A percentile compares a stretch with the other conserved stretches of the same genome.
These are phyloP conservation scores for Citrus cavaleriei DNA, from an alignment of 345 rosid species.

Conservation along the genomic window DNA sequence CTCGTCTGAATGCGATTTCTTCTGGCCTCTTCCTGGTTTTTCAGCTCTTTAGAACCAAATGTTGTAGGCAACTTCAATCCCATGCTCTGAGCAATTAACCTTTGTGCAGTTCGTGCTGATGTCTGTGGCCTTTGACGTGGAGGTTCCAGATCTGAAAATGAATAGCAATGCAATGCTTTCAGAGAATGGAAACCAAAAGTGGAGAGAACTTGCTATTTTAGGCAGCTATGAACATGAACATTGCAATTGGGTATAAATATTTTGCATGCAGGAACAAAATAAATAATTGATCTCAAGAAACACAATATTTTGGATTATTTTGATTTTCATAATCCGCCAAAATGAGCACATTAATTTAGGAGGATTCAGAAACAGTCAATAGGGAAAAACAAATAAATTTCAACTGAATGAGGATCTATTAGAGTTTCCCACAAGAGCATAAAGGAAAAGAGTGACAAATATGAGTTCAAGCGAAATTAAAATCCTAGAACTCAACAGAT, in stretches of 20 bases:
- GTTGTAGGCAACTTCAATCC: conserved; percentile 70
- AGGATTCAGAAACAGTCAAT: not conserved
- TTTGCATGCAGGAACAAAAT: not conserved
- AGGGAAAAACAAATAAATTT: not conserved
- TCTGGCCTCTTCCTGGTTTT: conserved; percentile 84
- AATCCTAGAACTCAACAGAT: not conserved
- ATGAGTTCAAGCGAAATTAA: not conserved
- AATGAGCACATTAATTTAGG: not conserved
- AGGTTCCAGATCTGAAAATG: conserved; percentile 71
- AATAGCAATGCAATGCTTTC: not conserved
- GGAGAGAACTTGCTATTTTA: not conserved
- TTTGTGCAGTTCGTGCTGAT: conserved; percentile 88
- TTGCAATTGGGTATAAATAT: not conserved
- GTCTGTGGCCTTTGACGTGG: conserved; percentile 85
- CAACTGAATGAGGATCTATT: too few relatives aligned
- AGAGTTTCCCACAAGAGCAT: not conserved
- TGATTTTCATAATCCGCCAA: not conserved
- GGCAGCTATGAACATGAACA: not conserved
- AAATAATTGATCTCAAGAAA: not conserved
- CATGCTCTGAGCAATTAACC: conserved; percentile 90
- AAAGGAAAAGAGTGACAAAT: not conserved
- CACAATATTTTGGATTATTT: not conserved
- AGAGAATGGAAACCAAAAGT: not conserved
- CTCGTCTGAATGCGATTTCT: conserved; percentile 66
- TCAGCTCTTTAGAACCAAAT: conserved; percentile 62